Evolutionary conservation across 2,329 filamentous ascomycete species (phyloP).

Genomic region (Sporothrix euskadiensis): DNA sequence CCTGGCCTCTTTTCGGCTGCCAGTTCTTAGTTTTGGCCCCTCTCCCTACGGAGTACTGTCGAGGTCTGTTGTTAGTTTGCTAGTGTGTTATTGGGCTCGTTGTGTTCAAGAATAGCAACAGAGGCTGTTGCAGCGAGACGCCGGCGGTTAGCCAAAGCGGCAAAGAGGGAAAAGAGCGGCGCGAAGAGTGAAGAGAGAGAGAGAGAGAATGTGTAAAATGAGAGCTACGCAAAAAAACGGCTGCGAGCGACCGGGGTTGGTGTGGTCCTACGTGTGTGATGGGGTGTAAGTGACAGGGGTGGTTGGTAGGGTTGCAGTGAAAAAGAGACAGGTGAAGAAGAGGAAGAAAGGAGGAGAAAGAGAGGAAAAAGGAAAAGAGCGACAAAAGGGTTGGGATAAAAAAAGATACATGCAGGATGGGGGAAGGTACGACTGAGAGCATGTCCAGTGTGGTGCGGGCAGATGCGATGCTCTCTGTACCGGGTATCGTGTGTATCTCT

Average conservation of each 20-base stretch:
- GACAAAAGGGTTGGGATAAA: conserved; percentile 11
- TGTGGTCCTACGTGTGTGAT: conserved; percentile 23
- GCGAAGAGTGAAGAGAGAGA: not conserved
- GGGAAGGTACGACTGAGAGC: conserved; percentile 7
- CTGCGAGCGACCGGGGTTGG: conserved; percentile 14
- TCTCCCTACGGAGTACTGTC: not conserved
- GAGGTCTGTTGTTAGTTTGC: not conserved
- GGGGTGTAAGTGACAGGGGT: conserved; percentile 13
- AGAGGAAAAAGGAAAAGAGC: not conserved
- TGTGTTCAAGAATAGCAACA: conserved; percentile 22
- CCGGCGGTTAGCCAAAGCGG: conserved; percentile 18
- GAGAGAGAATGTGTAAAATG: not conserved
- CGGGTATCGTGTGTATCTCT: not conserved
- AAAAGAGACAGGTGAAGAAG: not conserved
- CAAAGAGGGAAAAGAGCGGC: not conserved
- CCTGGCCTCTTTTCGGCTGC: not conserved
- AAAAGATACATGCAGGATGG: conserved; percentile 10
- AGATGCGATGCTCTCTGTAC: not conserved
- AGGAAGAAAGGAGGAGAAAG: not conserved
- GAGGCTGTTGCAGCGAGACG: conserved; percentile 3
- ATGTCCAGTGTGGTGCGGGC: not conserved
- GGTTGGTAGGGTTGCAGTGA: conserved; percentile 2
- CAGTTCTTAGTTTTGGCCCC: not conserved
- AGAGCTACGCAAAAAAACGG: not conserved
- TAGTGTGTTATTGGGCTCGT: not conserved